Percentiles rank a stretch among this genome's conserved stretches.
Conservation (phyloP, 2,329 filamentous ascomycete genomes). For the Phaeosphaeria sp. region DNA sequence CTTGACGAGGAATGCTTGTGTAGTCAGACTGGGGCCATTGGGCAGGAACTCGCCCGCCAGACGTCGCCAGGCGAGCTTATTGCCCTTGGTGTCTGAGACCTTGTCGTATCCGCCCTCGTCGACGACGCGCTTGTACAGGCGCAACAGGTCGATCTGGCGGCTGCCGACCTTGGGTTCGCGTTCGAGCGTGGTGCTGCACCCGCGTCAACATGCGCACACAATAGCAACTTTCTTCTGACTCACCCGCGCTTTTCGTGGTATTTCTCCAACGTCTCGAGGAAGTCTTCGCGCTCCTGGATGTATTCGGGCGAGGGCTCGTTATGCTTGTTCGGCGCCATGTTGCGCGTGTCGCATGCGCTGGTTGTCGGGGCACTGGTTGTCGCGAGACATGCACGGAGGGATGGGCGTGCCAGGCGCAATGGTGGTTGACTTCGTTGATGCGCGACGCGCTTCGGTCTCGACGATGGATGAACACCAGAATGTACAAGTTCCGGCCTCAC, state of each 20-base stretch:
- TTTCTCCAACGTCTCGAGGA: constrained; percentile 73
- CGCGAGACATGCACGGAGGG: constrained; percentile 29
- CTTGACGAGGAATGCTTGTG: constrained; percentile 86
- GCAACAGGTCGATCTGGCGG: constrained; percentile 76
- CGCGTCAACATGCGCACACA: constrained; percentile 30
- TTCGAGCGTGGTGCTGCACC: constrained; percentile 71
- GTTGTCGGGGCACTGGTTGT: constrained; percentile 16
- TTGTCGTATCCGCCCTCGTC: constrained; percentile 85
- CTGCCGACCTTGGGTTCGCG: constrained; percentile 81
- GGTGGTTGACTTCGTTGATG: constrained; percentile 28
- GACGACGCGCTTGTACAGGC: constrained; percentile 79
- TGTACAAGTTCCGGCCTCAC: constrained; percentile 30
- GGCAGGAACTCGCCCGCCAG: constrained; percentile 79
- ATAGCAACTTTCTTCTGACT: constrained; percentile 28
- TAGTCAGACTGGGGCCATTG: constrained; percentile 73
- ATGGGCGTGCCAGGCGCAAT: constrained; percentile 30
- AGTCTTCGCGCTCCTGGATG: constrained; percentile 74
- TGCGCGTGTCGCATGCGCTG: constrained; percentile 46
- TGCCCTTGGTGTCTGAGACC: constrained; percentile 68
- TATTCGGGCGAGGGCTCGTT: constrained; percentile 56
- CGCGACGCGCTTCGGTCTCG: constrained; percentile 42
- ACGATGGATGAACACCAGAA: constrained; percentile 42
- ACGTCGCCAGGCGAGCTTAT: constrained; percentile 86
- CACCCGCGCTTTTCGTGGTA: constrained; percentile 81
- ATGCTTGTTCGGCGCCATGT: constrained; percentile 54